These are phyloP conservation scores for Xerocomus subilludens DNA, from an alignment of 1,284 basidiomycete species.

Conservation along the genomic window DNA sequence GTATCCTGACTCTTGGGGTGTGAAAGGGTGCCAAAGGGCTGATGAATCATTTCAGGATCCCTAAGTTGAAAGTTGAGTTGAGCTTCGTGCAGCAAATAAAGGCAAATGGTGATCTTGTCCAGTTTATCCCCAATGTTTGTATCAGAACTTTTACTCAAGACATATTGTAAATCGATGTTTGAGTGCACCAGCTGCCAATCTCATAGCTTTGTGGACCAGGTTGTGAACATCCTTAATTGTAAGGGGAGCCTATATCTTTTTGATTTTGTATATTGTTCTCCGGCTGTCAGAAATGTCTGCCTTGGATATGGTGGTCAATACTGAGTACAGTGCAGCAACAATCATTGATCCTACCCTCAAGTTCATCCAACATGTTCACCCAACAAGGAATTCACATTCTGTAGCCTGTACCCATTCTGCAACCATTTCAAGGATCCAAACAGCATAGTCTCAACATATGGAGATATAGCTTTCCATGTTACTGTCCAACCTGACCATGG, in stretches of 20 bases:
- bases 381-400: background rate
- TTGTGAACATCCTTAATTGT: background rate
- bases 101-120: background rate
- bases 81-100: constrained; percentile 8
- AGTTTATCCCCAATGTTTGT: constrained; percentile 29
- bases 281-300: too few relatives aligned
- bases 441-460: background rate
- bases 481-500: background rate
- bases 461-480: background rate
- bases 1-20: too few relatives aligned
- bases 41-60: constrained; percentile 25
- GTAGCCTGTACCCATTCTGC: background rate
- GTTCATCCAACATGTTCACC: background rate
- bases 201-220: background rate
- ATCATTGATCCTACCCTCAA: background rate
- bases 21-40: too few relatives aligned
- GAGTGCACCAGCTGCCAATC: background rate
- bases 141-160: constrained; percentile 1
- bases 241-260: background rate
- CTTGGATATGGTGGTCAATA: background rate
- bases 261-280: background rate
- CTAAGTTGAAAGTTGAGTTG: constrained; percentile 22
- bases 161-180: constrained; percentile 3
- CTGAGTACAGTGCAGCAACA: background rate
- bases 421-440: background rate